Base-by-base conservation (phyloP, 2,329 filamentous ascomycete species). In the Fusarium odoratissimum region DNA sequence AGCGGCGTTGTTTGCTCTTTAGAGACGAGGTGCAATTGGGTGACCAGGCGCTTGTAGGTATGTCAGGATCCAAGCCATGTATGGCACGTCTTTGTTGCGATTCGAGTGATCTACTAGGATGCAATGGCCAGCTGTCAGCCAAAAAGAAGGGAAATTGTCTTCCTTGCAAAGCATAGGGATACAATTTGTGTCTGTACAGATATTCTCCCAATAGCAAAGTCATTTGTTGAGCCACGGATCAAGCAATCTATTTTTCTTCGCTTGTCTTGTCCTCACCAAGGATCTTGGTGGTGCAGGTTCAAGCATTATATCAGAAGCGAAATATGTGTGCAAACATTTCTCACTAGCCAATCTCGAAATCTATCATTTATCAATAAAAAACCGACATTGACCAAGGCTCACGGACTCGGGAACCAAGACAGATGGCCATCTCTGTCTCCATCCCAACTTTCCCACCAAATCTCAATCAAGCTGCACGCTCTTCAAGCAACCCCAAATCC, bases 1-100 rank as follows among this genome's bases (percentile, higher is more conserved):
- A 41, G 40, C 11, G 31, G 23, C 31, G n/a, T 13, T 64, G 59
- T 65, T 65, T 64, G 49, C 37, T 52, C 44, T 40, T 16, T 49
- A 25, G 9, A 23, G 33, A 31, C 11, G 30, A 35, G 25, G 21
- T 35, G n/a, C n/a, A 13, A 21, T 44, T 58, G n/a, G 37, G 14
- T 35, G 9, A 33, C 17, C 12, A 46, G n/a, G 10, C 19, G 19
- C n/a, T 28, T 30, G 2, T n/a, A 11, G 38, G 8, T 6, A 25
- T 23, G 9, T 28, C 37, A 9, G 16, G 33, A 28, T 21, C 6
- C 28, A 31, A 44, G 25, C 42, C 49, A 33, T 30, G 11, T 19
- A 13, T 30, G 8, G 1, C 5, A 17, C 8, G 25, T 35, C 54
- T 68, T 67, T 68, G 64, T 68, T 55, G 46, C 6, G 23, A 33